Evolutionary conservation across 2,329 filamentous ascomycete species (phyloP).

Genomic region (Tympanopsis confertula): DNA sequence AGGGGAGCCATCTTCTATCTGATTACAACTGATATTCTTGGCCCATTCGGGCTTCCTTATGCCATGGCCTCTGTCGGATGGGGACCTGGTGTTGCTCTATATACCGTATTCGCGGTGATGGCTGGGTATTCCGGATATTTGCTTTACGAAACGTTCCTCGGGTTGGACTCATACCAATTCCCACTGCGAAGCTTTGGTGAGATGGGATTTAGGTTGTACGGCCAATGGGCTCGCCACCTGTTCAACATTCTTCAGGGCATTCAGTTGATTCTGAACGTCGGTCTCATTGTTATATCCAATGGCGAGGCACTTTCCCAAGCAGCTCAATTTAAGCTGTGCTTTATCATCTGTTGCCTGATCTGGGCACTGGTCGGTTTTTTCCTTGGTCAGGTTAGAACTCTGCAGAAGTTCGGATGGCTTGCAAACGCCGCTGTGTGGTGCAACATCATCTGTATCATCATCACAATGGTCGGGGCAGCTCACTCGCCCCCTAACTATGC

Average conservation of each 20-base stretch:
- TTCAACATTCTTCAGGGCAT: constrained; percentile 35
- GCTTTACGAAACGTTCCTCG: constrained; percentile 30
- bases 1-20: constrained; percentile 34
- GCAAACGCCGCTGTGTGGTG: constrained; percentile 44
- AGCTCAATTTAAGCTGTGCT: constrained; percentile 35
- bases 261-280: constrained; percentile 36
- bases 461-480: constrained; percentile 40
- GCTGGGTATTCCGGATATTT: constrained; percentile 30
- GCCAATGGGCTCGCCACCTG: constrained; percentile 26
- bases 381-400: constrained; percentile 41
- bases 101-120: constrained; percentile 28
- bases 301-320: constrained; percentile 42
- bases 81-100: constrained; percentile 29
- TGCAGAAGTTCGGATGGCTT: constrained; percentile 40
- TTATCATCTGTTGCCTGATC: constrained; percentile 35
- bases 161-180: constrained; percentile 32
- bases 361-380: constrained; percentile 37
- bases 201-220: constrained; percentile 33
- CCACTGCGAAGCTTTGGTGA: constrained; percentile 34
- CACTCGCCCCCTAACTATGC: constrained; percentile 35
- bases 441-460: constrained; percentile 40
- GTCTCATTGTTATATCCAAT: constrained; percentile 36
- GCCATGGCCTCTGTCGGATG: constrained; percentile 13
- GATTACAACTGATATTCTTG: constrained; percentile 35
- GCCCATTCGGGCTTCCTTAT: constrained; percentile 25